These are phyloP conservation scores for Monosporascus sp. DNA, from an alignment of 2,329 filamentous ascomycete genomes.

Conservation along the genomic window DNA sequence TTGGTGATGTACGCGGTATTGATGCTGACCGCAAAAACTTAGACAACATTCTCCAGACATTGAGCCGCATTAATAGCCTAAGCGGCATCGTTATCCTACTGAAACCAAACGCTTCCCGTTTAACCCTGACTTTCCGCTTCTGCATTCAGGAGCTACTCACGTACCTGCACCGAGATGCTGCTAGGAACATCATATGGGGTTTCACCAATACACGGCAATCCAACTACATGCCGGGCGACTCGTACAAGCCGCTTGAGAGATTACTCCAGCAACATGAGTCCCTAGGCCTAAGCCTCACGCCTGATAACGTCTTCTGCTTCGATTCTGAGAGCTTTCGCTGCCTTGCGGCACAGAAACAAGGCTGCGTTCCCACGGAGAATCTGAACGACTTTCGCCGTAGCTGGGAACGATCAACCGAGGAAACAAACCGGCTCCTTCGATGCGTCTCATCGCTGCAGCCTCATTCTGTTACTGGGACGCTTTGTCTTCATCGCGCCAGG, in stretches of 20 bases:
- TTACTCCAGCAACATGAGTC: slow-evolving; percentile 25
- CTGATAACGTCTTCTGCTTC: slow-evolving; percentile 32
- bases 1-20: slow-evolving; percentile 35
- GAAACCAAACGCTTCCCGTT: slow-evolving; percentile 32
- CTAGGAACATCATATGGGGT: slow-evolving; percentile 35
- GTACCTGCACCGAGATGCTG: slow-evolving; percentile 32
- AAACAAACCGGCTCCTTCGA: slow-evolving; percentile 26
- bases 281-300: slow-evolving; percentile 24
- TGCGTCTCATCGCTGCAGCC: slow-evolving; percentile 24
- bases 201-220: slow-evolving; percentile 38
- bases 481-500: slow-evolving; percentile 33
- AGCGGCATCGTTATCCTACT: slow-evolving; percentile 38
- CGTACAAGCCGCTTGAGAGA: slow-evolving; percentile 27
- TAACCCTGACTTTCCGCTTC: slow-evolving; percentile 33
- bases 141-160: slow-evolving; percentile 35
- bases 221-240: slow-evolving; percentile 37
- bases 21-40: slow-evolving; percentile 33
- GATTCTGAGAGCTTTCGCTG: slow-evolving; percentile 40
- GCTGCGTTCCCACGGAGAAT: slow-evolving; percentile 21
- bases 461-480: slow-evolving; percentile 30
- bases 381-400: slow-evolving; percentile 28
- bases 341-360: slow-evolving; percentile 31
- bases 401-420: slow-evolving; percentile 30
- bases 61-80: slow-evolving; percentile 29
- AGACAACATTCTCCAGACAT: slow-evolving; percentile 30